Conservation (phyloP, 352 stramenopile genomes). For the Detonula confervacea region DNA sequence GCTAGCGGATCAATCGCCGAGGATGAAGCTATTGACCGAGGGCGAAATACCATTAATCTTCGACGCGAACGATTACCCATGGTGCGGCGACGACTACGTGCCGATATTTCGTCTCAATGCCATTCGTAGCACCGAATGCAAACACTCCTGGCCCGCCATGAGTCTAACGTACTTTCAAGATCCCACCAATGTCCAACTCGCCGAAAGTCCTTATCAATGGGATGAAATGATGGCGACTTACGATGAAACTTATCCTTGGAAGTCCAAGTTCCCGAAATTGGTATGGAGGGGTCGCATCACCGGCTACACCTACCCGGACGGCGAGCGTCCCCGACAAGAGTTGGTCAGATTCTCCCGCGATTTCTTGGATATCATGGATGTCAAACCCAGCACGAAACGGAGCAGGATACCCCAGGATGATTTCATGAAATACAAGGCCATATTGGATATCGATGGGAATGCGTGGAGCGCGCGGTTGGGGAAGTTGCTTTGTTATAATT, state of each 20-base stretch:
- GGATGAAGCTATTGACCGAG: conserved; percentile 37
- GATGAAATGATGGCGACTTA: conserved; percentile 23
- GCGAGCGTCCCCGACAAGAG: conserved; percentile 29
- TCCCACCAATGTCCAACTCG: conserved; percentile 18
- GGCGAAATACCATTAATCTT: conserved; percentile 44
- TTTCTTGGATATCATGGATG: conserved; percentile 38
- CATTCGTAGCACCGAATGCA: conserved; percentile 21
- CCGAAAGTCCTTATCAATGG: conserved; percentile 27
- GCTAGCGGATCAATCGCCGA: not conserved
- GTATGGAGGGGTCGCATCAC: conserved; percentile 47
- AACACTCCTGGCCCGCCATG: conserved; percentile 35
- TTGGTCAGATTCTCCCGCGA: conserved; percentile 15
- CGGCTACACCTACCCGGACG: conserved; percentile 33
- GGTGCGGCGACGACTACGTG: conserved; percentile 40
- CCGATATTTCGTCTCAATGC: conserved; percentile 45
- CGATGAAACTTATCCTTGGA: conserved; percentile 43
- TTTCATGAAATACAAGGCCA: conserved; percentile 48
- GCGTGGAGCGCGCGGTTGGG: conserved; percentile 42
- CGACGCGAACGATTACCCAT: conserved; percentile 37
- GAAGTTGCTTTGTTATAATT: conserved; percentile 60
- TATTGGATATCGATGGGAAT: conserved; percentile 65
- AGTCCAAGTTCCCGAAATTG: conserved; percentile 36
- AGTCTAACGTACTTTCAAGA: conserved; percentile 38
- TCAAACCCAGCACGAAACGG: conserved; percentile 23
- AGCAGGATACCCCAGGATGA: conserved; percentile 34